Base-by-base conservation (phyloP, 805 yeast genomes). In the Candida xyloterini region DNA sequence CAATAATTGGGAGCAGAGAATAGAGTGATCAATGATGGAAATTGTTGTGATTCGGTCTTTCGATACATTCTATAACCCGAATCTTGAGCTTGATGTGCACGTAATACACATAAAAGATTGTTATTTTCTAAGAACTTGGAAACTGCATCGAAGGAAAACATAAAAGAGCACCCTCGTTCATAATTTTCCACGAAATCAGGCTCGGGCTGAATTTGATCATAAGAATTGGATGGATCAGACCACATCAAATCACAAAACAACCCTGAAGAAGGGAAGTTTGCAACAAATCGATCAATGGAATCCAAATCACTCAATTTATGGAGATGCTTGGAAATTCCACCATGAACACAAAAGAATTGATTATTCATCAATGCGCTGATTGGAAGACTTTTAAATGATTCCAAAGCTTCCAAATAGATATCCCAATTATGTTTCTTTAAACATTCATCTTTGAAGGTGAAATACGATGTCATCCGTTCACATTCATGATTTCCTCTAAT, bases 61-160 rank as follows among this genome's bases (percentile, higher is more conserved):
- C 83, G 82, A 65, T 90, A 90, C 86, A 91, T 90, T 57, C 96
- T 70, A 66, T 88, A 90, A 22, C 98, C 98, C 3, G 91, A 88
- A 63, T 90, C 96, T 63, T 91, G 97, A 1, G 97, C 96, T 65
- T 91, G 97, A 62, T 91, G 98, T 1, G 97, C 98, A 43, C 98
- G 73, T 30, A 91, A 86, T 24, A 91, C 78, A 13, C 90, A 81
- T 26, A 91, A 66, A 22, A 91, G 68, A 14, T 85, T 84, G 29
- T 88, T 91, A 38, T 78, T 70, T 44, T 82, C 83, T 51, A 91
- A 68, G 54, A 91, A 90, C 30, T 74, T 74, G 54, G 90, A 81
- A 2, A 83, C 75, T 0, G 96, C 95, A 54, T 73, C 73, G 62
- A 81, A 90, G 0, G 96, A 80, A 62, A 76, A 91, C 29, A 90